Evolutionary conservation across 805 yeast species (phyloP).

Genomic region (Brettanomyces naardenensis): DNA sequence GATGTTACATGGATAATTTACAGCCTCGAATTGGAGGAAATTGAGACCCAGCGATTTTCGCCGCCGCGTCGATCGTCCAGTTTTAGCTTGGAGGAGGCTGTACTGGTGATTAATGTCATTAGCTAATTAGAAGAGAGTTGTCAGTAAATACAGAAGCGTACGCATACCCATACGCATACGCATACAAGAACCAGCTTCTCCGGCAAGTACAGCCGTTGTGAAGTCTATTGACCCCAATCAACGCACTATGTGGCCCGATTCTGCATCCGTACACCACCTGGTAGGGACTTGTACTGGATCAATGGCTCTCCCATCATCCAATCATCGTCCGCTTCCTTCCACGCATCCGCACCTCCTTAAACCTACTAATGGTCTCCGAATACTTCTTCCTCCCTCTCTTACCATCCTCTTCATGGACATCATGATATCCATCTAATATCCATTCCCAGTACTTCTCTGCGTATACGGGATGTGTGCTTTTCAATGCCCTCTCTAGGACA

Average conservation of each 20-base stretch:
- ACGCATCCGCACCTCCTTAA: slow-evolving; percentile 80
- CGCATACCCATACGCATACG: too few species aligned
- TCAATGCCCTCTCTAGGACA: slow-evolving; percentile 85
- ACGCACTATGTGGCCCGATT: too few species aligned
- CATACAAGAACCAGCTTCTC: too few species aligned
- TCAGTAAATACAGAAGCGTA: too few species aligned
- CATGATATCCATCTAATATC: slow-evolving; percentile 64
- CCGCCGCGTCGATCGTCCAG: not conserved
- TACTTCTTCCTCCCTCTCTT: slow-evolving; percentile 32
- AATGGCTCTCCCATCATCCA: too few species aligned
- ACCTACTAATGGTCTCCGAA: slow-evolving; percentile 51
- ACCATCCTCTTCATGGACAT: slow-evolving; percentile 26
- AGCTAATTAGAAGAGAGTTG: too few species aligned
- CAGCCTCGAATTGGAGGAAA: too few species aligned
- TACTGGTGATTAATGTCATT: not conserved
- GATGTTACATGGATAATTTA: too few species aligned
- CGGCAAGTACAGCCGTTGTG: too few species aligned
- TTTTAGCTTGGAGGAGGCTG: not conserved
- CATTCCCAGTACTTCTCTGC: slow-evolving; percentile 57
- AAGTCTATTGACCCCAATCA: too few species aligned
- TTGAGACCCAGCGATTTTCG: not conserved
- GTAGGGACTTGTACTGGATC: too few species aligned
- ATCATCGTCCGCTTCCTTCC: slow-evolving; percentile 95
- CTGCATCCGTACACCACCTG: too few species aligned
- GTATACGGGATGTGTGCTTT: slow-evolving; percentile 80